Base-by-base conservation (phyloP, 345 rosid species). In the Citrus medica region DNA sequence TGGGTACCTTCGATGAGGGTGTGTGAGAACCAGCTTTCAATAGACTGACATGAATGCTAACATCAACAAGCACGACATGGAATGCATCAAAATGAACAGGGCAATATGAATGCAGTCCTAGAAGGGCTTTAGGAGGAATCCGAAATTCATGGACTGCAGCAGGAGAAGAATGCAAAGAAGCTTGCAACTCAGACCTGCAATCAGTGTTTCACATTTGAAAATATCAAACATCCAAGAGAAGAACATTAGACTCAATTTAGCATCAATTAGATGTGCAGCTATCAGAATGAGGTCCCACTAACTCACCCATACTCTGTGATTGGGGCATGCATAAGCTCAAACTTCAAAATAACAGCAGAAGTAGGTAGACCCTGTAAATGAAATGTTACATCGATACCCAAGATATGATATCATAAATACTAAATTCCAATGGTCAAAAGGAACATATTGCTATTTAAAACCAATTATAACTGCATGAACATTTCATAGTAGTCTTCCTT, bases 21-120 rank as follows among this genome's bases (percentile, higher is more conserved):
- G 66, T 67, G 77, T 66, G 78, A 72, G 91, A 85, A 84, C 86
- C 88, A 84, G 93, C 82, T 87, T 87, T 91, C 73, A 90, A 78
- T 30, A 92, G 86, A 85, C 87, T 85, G 72, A 89, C 86, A 80
- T 96, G 99, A 79, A 94, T 89, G 73, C 89, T 89, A 78, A 88
- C 88, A 82, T 96, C 98, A 28, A 96, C 86, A 59, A 93, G 93
- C 80, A 90, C 97, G 21, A 93, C 86, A 85, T 94, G 98, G 81
- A 91, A 87, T 56, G 89, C 81, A 85, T 94, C 99, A 83, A 94
- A 94, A 83, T 94, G 91, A 73, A 96, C 91, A 73, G 97, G 98
- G 84, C 95, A 94, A 79, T 94, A 96, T 27, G 97, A 92, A 87
- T 94, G 98, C 89, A 94, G 81, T 77, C 98, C 98, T 24, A 89